These are phyloP conservation scores for Alternaria solani DNA, from an alignment of 2,329 filamentous ascomycete species.

Conservation along the genomic window DNA sequence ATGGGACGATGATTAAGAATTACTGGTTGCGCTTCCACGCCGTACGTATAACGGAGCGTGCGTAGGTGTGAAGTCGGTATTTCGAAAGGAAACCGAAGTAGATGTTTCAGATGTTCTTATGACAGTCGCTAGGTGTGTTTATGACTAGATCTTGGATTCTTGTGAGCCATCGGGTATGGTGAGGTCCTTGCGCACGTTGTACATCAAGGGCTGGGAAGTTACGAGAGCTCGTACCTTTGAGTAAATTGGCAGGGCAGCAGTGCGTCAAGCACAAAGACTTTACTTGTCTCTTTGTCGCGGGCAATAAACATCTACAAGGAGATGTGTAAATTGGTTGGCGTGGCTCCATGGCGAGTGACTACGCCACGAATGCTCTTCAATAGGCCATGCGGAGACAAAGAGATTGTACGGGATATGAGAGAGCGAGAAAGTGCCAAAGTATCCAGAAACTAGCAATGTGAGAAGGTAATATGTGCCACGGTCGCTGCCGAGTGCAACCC, in stretches of 20 bases:
- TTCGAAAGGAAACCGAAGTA: background rate
- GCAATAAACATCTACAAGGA: slow-evolving; percentile 30
- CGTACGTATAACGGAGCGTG: slow-evolving; percentile 13
- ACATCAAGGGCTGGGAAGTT: background rate
- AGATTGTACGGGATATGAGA: background rate
- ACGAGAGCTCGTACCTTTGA: slow-evolving; percentile 6
- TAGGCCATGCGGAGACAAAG: slow-evolving; percentile 25
- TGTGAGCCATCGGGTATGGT: slow-evolving; percentile 4
- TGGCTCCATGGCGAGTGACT: slow-evolving; percentile 41
- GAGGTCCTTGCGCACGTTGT: background rate
- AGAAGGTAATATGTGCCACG: slow-evolving; percentile 33
- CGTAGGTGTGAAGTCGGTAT: slow-evolving; percentile 17
- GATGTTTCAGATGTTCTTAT: slow-evolving; percentile 9
- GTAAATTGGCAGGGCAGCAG: background rate
- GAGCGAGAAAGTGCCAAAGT: slow-evolving; percentile 18
- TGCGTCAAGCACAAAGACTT: slow-evolving; percentile 16
- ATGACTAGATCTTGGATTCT: slow-evolving; percentile 2
- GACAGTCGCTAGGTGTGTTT: background rate
- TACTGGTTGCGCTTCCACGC: slow-evolving; percentile 1
- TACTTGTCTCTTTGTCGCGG: slow-evolving; percentile 28
- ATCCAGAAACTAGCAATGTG: slow-evolving; percentile 16
- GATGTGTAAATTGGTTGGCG: slow-evolving; percentile 27
- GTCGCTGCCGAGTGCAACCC: slow-evolving; percentile 19
- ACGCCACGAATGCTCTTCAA: slow-evolving; percentile 32
- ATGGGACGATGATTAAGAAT: slow-evolving; percentile 12